Evolutionary conservation across 257 asterid species (phyloP).

Genomic region (Petunia secreta): DNA sequence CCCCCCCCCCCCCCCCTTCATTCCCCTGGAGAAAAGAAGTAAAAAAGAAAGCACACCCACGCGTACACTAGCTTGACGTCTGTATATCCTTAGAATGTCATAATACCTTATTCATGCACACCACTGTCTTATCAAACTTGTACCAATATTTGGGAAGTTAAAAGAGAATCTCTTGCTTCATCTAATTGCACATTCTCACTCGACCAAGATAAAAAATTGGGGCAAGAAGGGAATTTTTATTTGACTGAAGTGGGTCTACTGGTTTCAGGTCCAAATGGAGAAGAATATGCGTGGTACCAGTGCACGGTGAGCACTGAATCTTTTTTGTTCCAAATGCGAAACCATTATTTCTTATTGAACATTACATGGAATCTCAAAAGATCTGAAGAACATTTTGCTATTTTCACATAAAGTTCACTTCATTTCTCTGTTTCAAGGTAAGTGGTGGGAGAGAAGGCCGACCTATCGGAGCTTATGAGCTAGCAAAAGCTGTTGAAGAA

Average conservation of each 20-base stretch:
- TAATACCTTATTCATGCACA: background rate
- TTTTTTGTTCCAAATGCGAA: background rate
- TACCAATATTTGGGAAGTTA: background rate
- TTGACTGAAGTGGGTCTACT: slow-evolving; percentile 17
- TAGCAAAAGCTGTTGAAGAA: slow-evolving; percentile 94
- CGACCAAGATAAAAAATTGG: background rate
- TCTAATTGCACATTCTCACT: background rate
- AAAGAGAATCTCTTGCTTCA: background rate
- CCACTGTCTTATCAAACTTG: background rate
- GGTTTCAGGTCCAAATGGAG: slow-evolving; percentile 81
- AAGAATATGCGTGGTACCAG: slow-evolving; percentile 81
- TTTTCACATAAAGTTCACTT: background rate
- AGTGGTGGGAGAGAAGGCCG: slow-evolving; percentile 98
- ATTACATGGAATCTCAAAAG: background rate
- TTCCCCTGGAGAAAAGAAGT: background rate
- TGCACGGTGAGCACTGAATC: slow-evolving; percentile 67
- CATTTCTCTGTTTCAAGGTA: slow-evolving; percentile 50
- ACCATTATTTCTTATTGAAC: background rate
- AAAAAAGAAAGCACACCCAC: background rate
- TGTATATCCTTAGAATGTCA: background rate
- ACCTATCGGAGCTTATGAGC: slow-evolving; percentile 96
- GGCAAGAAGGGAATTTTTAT: slow-evolving; percentile 1
- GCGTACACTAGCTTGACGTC: background rate
- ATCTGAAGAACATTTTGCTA: background rate
- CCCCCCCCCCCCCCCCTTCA: background rate